phyloP scores from a whole-genome alignment of 148 eudicot species.

The Fagopyrum esculentum region DNA sequence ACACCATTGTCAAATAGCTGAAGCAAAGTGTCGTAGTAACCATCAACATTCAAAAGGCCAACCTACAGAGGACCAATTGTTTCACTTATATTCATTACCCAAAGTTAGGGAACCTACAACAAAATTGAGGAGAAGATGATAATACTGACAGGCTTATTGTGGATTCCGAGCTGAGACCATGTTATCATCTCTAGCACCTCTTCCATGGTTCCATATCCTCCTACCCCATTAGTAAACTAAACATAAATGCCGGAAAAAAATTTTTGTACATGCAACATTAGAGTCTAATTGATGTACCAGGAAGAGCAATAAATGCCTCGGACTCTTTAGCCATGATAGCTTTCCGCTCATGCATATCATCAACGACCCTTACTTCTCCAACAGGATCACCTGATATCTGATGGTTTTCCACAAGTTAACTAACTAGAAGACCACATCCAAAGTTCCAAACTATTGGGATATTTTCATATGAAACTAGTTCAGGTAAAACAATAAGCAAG shows the following conservation, averaged over 20 bases:
- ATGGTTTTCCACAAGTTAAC: constrained; percentile 10
- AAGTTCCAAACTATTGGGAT: not conserved
- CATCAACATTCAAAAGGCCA: constrained; percentile 88
- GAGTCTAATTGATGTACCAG: constrained; percentile 38
- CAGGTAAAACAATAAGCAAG: not conserved
- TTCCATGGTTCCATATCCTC: constrained; percentile 99
- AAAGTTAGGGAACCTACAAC: not conserved
- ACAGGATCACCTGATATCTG: constrained; percentile 84
- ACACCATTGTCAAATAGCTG: constrained; percentile 90
- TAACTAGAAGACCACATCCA: not conserved
- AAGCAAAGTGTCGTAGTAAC: constrained; percentile 77
- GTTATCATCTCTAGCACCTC: constrained; percentile 90
- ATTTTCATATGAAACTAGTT: not conserved
- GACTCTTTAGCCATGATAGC: constrained; percentile 90
- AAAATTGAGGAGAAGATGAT: constrained; percentile 2
- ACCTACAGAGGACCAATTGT: constrained; percentile 31
- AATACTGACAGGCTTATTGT: constrained; percentile 62
- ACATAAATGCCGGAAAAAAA: not conserved
- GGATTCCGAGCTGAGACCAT: constrained; percentile 95
- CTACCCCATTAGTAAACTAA: constrained; percentile 26
- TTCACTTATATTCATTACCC: not conserved
- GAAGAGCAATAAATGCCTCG: constrained; percentile 96
- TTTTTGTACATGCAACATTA: not conserved
- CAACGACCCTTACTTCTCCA: constrained; percentile 77
- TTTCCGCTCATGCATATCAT: constrained; percentile 97